Base-by-base conservation (phyloP, 2,329 filamentous ascomycete genomes). In the Torrubiella hemipterigena region DNA sequence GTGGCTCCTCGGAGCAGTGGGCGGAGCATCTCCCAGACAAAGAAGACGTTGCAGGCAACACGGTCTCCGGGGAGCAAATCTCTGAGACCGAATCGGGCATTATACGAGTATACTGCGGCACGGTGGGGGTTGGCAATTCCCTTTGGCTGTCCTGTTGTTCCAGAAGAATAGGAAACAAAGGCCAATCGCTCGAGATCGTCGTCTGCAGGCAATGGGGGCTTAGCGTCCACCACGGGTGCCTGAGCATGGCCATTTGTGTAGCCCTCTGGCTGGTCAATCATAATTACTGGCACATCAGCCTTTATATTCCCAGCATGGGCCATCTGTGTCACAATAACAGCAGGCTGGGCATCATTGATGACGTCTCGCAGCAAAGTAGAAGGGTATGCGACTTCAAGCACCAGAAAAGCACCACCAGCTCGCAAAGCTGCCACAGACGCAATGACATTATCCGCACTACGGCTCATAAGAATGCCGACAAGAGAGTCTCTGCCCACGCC, bases 41-140 rank as follows among this genome's bases (percentile, higher is more conserved):
- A 89, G 53, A 87, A 89, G 36, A 87, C 82, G 60, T 87, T 89
- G 58, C 81, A 87, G n/a, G 82, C 82, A 9, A 87, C 81, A 6
- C 82, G 71, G 42, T 86, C 82, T 12, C 81, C 81, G 0, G 76
- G 77, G 13, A 67, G 55, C 3, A 84, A 59, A 49, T 87, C 77
- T 41, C 74, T 79, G 29, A 87, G 52, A 8, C 58, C 62, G 46
- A 87, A 87, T 51, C 82, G 64, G 39, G 84, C 53, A 42, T 83
- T 63, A 48, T 87, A 87, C 6, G 81, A 87, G 17, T 71, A 66
- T 2, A 87, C 76, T 17, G 81, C 65, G 12, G 81, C 81, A 44
- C 72, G 65, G 51, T 87, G 81, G 3, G 81, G 77, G 49, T 87
- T 87, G 32, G 78, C 79, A 47, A 89, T 87, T 33, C 81, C 81